Evolutionary conservation across 345 rosid genomes (phyloP).

Genomic region (Clarkia xantiana): DNA sequence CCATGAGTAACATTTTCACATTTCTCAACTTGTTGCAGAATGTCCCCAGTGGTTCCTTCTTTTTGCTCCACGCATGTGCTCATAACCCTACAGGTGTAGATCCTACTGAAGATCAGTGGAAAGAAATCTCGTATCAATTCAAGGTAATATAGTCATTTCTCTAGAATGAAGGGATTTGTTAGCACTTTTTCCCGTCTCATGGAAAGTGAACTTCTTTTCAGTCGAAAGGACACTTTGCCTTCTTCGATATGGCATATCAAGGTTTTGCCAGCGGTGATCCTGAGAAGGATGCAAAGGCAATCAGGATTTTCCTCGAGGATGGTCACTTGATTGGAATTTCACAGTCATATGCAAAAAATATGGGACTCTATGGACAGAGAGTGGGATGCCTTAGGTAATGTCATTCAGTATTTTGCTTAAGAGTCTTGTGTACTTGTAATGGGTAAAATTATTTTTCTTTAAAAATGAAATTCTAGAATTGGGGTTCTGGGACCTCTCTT

Average conservation of each 20-base stretch:
- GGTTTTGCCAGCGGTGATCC: conserved; percentile 98
- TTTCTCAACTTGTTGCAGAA: conserved; percentile 24
- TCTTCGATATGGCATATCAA: conserved; percentile 99
- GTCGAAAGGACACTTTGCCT: conserved; percentile 74
- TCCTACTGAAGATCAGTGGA: conserved; percentile 91
- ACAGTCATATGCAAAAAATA: conserved; percentile 93
- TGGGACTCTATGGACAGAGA: conserved; percentile 99
- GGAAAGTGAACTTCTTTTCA: conserved; percentile 18
- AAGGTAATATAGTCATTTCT: conserved; percentile 29
- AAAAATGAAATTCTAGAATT: no score
- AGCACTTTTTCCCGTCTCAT: conserved; percentile 2
- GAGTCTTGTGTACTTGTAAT: no score
- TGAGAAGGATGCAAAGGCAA: conserved; percentile 81
- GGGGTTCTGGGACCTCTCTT: no score
- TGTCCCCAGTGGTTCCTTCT: conserved; percentile 89
- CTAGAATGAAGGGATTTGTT: not conserved
- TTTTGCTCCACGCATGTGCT: conserved; percentile 83
- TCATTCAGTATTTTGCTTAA: no score
- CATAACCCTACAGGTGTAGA: conserved; percentile 98
- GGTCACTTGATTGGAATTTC: conserved; percentile 85
- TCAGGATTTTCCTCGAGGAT: conserved; percentile 85
- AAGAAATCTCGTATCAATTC: conserved; percentile 70
- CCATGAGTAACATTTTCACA: not conserved
- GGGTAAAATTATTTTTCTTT: no score
- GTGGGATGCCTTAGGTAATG: conserved; percentile 91